Percentiles rank a stretch among this genome's conserved stretches.
Evolutionary conservation across 208 protist genomes (phyloP).

Genomic region (Acanthamoeba sp.): DNA sequence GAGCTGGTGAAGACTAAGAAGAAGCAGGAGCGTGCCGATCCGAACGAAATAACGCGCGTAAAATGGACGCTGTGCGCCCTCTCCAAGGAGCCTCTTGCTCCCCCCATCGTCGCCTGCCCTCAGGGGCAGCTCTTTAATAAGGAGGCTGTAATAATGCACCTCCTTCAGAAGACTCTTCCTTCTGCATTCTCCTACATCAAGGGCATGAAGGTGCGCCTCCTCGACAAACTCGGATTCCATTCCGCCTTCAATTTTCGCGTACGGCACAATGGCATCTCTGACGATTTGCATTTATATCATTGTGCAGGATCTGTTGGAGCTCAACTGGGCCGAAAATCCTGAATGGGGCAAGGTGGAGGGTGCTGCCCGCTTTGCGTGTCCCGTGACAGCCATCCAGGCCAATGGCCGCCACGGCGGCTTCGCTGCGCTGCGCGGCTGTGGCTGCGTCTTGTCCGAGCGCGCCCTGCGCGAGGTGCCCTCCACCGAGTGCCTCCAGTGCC

Average conservation of each 20-base stretch:
- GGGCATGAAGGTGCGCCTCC: slow-evolving; percentile 48
- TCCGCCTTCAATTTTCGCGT: background rate
- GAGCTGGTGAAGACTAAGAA: slow-evolving; percentile 71
- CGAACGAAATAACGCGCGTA: background rate
- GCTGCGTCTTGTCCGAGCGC: slow-evolving; percentile 60
- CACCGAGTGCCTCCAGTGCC: slow-evolving; percentile 57
- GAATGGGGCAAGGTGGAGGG: background rate
- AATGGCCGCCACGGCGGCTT: slow-evolving; percentile 44
- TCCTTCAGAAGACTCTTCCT: slow-evolving; percentile 58
- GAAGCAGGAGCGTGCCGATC: slow-evolving; percentile 41
- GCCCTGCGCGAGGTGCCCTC: slow-evolving; percentile 59
- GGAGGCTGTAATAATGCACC: slow-evolving; percentile 53
- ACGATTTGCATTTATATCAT: background rate
- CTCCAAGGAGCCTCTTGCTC: slow-evolving; percentile 45
- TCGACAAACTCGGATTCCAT: background rate
- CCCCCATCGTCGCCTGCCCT: slow-evolving; percentile 51
- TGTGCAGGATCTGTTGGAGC: background rate
- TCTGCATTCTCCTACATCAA: slow-evolving; percentile 58
- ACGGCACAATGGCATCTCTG: too few species aligned
- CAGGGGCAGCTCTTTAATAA: slow-evolving; percentile 71
- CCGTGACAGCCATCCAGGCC: slow-evolving; percentile 38
- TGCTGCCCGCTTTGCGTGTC: slow-evolving; percentile 33
- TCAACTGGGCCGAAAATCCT: background rate
- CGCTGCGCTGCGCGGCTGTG: slow-evolving; percentile 21
- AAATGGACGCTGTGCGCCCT: slow-evolving; percentile 62